Conservation (phyloP, 495 filamentous ascomycete species). For the Aspergillus nidulans region DNA sequence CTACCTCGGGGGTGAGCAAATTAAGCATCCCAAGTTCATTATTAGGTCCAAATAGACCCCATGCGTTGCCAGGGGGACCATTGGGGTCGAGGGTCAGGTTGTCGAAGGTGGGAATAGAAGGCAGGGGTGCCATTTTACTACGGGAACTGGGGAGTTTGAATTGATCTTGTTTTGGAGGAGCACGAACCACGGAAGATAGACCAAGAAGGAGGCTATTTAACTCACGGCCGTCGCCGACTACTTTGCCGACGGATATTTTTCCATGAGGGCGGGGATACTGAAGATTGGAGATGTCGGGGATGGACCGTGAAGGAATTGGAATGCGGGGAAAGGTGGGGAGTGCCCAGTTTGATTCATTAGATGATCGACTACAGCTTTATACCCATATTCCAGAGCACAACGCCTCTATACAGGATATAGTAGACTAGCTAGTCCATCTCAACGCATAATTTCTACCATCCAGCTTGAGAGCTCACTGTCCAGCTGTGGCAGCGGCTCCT, state of each 20-base stretch:
- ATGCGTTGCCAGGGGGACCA: conserved; percentile 46
- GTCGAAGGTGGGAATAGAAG: conserved; percentile 35
- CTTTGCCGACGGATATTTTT: conserved; percentile 11
- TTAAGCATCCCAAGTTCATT: conserved; percentile 50
- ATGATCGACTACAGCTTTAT: not conserved
- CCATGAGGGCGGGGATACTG: not conserved
- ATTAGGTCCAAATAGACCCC: conserved; percentile 43
- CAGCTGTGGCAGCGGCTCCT: conserved; percentile 9
- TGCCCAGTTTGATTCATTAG: not conserved
- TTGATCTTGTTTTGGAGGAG: not conserved
- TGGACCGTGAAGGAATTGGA: not conserved
- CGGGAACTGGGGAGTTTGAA: not conserved
- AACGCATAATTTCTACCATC: too few species aligned
- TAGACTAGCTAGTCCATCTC: not conserved
- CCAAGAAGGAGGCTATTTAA: not conserved
- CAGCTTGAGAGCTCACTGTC: not conserved
- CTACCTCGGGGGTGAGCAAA: conserved; percentile 43
- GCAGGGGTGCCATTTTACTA: conserved; percentile 1
- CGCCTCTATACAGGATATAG: not conserved
- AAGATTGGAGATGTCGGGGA: not conserved
- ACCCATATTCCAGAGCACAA: not conserved
- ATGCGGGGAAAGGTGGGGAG: conserved; percentile 3
- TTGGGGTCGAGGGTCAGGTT: conserved; percentile 40
- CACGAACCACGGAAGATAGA: not conserved
- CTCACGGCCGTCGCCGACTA: not conserved